Evolutionary conservation across 495 filamentous ascomycete genomes (phyloP), one percentile per base, ranked within the genome.

Genomic region (Neurospora sp.): DNA sequence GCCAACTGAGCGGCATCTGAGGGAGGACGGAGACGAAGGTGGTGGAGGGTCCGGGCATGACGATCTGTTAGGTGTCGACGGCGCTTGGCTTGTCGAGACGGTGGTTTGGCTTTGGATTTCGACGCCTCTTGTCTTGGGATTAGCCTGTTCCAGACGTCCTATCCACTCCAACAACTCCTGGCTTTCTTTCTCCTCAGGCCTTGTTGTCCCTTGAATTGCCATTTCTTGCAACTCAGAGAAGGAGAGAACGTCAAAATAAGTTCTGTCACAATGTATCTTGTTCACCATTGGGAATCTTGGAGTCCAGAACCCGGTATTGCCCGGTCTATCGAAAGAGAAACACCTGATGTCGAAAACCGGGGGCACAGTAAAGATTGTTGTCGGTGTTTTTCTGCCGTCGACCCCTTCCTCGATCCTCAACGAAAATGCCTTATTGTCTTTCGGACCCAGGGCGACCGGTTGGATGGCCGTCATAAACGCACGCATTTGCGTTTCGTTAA

Each of bases 161-260:
- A 84, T 78, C 89, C 90, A 92, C 2, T 81, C 73, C 3, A 82
- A 80, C 74, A 86, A 80, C 74, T 90, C 86, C 40, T 88, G 81
- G n/a, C 81, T 82, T 41, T 81, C 79, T n/a, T 80, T 75, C 1
- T 81, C 73, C 2, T 80, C 79, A 73, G 86, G 80, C 74, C 90
- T 85, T 40, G 87, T 80, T 20, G 80, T 82, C 39, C 79, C 79
- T 12, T 80, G 76, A 22, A 73, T 68, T 1, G 84, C 84, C 71
- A 84, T 77, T 9, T 82, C 78, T 48, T 86, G 84, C 8, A 86
- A 77, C 40, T 86, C 81, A 1, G 69, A n/a, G 40, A 86, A 85
- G 0, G 79, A 80, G 31, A 86, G 70, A 9, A 79, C 75, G 71
- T 86, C 83, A 40, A 72, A 73, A 22, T 77, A 86, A 1, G 83